A percentile compares a stretch with the other conserved stretches of the same genome.
phyloP scores from a whole-genome alignment of 306 rosid genomes.

The Prunus mume region DNA sequence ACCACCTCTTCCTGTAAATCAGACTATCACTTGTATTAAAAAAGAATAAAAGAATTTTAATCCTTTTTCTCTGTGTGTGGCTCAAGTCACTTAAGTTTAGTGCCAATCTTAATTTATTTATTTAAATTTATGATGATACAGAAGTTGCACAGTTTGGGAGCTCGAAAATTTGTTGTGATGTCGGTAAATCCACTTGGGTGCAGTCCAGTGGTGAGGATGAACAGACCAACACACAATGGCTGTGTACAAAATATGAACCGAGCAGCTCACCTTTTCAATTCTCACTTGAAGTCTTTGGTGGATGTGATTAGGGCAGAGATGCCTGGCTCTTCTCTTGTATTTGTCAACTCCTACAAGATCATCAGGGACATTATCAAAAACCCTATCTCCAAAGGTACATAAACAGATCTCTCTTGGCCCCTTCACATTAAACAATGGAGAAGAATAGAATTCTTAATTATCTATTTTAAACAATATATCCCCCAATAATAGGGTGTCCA shows the following conservation, averaged over 20 bases:
- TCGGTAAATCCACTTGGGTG: conserved; percentile 49
- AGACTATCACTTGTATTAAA: no score
- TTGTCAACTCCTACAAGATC: conserved; percentile 42
- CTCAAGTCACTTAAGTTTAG: no score
- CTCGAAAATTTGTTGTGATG: conserved; percentile 36
- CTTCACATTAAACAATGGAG: background rate
- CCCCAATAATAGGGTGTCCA: no score
- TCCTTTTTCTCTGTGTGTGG: no score
- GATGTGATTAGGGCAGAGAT: conserved; percentile 23
- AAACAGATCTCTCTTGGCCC: background rate
- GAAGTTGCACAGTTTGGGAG: conserved; percentile 46
- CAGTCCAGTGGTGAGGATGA: conserved; percentile 36
- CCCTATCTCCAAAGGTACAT: conserved; percentile 30
- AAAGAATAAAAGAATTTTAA: no score
- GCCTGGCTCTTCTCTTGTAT: conserved; percentile 33
- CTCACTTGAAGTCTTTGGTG: conserved; percentile 30
- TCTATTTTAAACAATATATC: no score
- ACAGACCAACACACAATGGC: background rate
- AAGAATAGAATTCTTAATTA: no score
- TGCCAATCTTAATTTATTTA: no score
- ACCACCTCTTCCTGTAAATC: fast-evolving
- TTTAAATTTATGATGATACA: conserved; percentile 9
- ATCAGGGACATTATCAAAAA: conserved; percentile 34
- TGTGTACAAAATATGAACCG: conserved; percentile 33
- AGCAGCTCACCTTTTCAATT: conserved; percentile 44